Evolutionary conservation across 768 basidiomycete species (phyloP), one percentile per base, ranked within the genome.

Genomic region (Amanita brunnescens): DNA sequence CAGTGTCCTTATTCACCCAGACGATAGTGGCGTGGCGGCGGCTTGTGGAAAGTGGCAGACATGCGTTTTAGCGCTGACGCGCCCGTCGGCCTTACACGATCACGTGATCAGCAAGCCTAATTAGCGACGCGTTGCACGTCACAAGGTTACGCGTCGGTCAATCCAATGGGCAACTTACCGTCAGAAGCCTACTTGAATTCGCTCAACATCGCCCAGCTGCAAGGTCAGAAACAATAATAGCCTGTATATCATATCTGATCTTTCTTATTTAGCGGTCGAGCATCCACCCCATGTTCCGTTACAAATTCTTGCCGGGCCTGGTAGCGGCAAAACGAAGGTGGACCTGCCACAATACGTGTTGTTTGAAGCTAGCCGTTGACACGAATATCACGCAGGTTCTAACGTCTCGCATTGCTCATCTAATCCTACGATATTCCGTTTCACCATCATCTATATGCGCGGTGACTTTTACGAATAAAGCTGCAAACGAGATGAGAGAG

Each of bases 381-480:
- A 38, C 52, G 47, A 44, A 10, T 37, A 29, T 13, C 18, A 26
- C 21, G 12, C 40, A 80, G 73, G 81, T 87, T 21, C 62, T 88
- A 21, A 86, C 81, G 4, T 77, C 80, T 43, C 75, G 87, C 13
- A 81, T 87, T 41, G 84, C 80, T 3, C 70, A 85, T 61, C 68
- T 89, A 18, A 80, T 87, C 45, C 61, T 77, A 5, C 62, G 73
- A 24, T 76, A 81, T 58, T 58, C 58, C 21, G 59, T 85, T 8
- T 61, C 71, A 9, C 77, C 86, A 1, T 69, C 72, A 3, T 70
- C 78, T 14, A 84, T 89, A 65, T 85, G 83, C 59, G 83, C 85
- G 2, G 86, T 93, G 9, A 95, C 77, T 5, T 95, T 93, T 64
- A 92, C 91, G 8, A 91, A 91, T 69, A 91, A 91, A 64, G 90